Evolutionary conservation across 768 basidiomycete species (phyloP).

Genomic region (Candolleomyces efflorescens): DNA sequence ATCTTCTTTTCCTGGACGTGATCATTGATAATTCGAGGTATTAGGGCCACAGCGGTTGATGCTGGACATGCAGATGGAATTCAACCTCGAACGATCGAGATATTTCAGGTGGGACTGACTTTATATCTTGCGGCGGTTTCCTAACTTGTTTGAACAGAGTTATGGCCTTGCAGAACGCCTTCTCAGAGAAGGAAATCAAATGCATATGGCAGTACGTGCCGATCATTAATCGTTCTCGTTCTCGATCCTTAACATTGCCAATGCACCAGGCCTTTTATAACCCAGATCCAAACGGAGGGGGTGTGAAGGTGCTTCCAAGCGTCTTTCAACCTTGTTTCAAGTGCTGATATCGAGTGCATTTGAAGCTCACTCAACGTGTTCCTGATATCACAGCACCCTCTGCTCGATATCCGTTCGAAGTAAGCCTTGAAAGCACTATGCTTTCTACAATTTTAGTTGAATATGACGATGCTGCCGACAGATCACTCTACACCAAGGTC

Average conservation of each 20-base stretch:
- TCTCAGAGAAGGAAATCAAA: conserved; percentile 58
- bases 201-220: conserved; percentile 67
- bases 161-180: conserved; percentile 71
- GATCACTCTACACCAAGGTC: conserved; percentile 61
- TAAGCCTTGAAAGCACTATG: conserved; percentile 17
- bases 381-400: conserved; percentile 58
- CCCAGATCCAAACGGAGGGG: conserved; percentile 53
- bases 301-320: conserved; percentile 41
- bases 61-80: conserved; percentile 61
- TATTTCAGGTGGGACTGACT: conserved; percentile 39
- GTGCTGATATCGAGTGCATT: background rate
- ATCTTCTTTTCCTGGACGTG: background rate
- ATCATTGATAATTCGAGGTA: background rate
- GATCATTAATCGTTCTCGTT: background rate
- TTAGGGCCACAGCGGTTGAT: conserved; percentile 42
- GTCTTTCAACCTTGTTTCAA: background rate
- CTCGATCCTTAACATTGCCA: background rate
- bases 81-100: conserved; percentile 50
- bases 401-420: conserved; percentile 73
- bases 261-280: conserved; percentile 69
- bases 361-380: conserved; percentile 56
- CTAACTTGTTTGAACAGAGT: conserved; percentile 40
- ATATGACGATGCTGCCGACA: conserved; percentile 20
- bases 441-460: background rate
- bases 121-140: background rate